Evolutionary conservation across 2,329 filamentous ascomycete species (phyloP).

Genomic region (Colletotrichum eleusines): DNA sequence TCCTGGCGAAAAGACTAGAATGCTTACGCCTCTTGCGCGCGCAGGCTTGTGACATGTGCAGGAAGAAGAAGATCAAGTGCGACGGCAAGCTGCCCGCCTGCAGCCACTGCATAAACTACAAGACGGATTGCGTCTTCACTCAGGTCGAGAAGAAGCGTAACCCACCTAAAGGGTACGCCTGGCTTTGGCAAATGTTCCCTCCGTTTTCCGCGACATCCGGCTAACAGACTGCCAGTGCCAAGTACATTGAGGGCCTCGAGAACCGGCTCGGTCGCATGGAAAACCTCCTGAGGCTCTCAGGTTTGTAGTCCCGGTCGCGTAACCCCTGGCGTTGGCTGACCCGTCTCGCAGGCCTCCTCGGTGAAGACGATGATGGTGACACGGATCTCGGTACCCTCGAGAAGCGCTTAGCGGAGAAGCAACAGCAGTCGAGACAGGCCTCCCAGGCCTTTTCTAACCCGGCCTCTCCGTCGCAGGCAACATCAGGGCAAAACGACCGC

Average conservation of each 20-base stretch:
- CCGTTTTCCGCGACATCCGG: neutral
- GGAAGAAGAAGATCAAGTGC: constrained; percentile 98
- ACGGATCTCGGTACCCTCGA: constrained; percentile 91
- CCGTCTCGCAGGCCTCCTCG: constrained; percentile 72
- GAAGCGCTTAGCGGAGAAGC: constrained; percentile 75
- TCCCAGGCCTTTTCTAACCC: constrained; percentile 64
- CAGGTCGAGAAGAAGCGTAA: constrained; percentile 99
- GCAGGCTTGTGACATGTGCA: constrained; percentile 96
- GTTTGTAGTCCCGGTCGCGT: constrained; percentile 50
- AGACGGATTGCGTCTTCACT: constrained; percentile 97
- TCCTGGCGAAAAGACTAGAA: neutral
- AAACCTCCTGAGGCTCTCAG: constrained; percentile 86
- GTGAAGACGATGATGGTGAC: constrained; percentile 85
- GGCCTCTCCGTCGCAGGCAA: constrained; percentile 63
- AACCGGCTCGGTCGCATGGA: constrained; percentile 97
- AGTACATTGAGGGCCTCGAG: constrained; percentile 97
- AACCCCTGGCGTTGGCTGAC: constrained; percentile 44
- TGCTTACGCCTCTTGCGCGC: constrained; percentile 31
- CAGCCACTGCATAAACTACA: constrained; percentile 97
- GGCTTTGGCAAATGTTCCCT: neutral
- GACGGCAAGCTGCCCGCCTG: constrained; percentile 96
- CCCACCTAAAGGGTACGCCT: constrained; percentile 89
- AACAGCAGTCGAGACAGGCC: constrained; percentile 62
- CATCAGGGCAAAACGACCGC: constrained; percentile 57
- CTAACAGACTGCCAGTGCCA: constrained; percentile 71